A percentile compares a stretch with the other conserved stretches of the same genome.
These are phyloP conservation scores for Arthrobotrys entomopaga DNA, from an alignment of 2,329 filamentous ascomycete genomes.

Conservation along the genomic window DNA sequence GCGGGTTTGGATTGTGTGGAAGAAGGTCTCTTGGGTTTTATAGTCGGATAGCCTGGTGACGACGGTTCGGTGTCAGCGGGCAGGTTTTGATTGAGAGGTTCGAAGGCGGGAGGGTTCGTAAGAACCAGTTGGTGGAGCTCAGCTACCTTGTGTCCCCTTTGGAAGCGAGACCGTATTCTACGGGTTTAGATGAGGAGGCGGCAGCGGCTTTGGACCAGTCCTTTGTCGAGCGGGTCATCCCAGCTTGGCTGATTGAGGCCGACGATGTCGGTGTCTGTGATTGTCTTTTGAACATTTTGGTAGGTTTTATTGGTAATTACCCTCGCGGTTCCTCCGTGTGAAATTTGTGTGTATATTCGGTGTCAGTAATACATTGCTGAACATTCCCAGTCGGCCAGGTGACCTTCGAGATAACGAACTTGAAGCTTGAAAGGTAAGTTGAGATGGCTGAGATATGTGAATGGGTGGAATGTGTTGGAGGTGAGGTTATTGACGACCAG, in stretches of 20 bases:
- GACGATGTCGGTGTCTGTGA: slow-evolving; percentile 52
- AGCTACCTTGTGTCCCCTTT: slow-evolving; percentile 52
- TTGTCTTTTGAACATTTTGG: slow-evolving; percentile 48
- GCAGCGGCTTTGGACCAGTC: slow-evolving; percentile 46
- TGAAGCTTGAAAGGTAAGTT: neutral
- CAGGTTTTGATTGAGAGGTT: neutral
- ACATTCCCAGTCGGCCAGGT: too few species aligned
- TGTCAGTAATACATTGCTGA: too few species aligned
- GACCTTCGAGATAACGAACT: neutral
- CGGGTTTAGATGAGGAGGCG: slow-evolving; percentile 19
- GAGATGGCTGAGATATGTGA: neutral
- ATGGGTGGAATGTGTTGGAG: slow-evolving; percentile 39
- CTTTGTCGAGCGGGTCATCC: slow-evolving; percentile 53
- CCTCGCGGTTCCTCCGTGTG: neutral
- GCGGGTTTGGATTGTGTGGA: slow-evolving; percentile 48
- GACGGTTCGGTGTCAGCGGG: neutral
- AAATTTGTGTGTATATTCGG: neutral
- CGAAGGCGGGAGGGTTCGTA: slow-evolving; percentile 6
- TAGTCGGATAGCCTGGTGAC: slow-evolving; percentile 37
- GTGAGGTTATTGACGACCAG: slow-evolving; percentile 26
- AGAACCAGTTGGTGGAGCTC: slow-evolving; percentile 18
- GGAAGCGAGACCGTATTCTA: slow-evolving; percentile 53
- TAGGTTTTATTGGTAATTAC: neutral
- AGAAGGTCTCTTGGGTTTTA: slow-evolving; percentile 52
- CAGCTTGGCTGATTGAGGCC: slow-evolving; percentile 42